Conservation (phyloP, 305 asterid genomes). For the Solanum chacoense region DNA sequence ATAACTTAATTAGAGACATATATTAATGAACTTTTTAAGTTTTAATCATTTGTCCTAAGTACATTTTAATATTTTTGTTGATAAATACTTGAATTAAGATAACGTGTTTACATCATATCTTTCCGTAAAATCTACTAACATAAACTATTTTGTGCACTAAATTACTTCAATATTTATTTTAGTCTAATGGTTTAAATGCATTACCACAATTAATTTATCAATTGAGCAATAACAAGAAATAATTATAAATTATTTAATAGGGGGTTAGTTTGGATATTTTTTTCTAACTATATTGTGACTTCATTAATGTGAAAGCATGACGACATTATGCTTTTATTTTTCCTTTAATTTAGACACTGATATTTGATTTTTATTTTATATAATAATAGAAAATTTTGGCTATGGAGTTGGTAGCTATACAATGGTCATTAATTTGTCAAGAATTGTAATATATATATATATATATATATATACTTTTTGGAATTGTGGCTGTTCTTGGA, state of each 20-base stretch:
- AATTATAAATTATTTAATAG: neutral
- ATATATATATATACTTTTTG: neutral
- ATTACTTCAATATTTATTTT: neutral
- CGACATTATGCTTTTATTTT: neutral
- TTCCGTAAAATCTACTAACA: neutral
- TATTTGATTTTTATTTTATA: neutral
- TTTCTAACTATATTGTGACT: neutral
- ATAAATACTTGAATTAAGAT: no score
- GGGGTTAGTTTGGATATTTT: neutral
- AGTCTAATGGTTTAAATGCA: neutral
- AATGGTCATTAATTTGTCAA: neutral
- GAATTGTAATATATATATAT: neutral
- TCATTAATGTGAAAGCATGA: neutral
- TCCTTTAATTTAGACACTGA: neutral
- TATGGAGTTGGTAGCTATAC: neutral
- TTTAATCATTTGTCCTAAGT: neutral
- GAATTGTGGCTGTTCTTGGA: neutral
- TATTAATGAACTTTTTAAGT: neutral
- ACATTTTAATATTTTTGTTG: no score
- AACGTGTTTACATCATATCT: no score
- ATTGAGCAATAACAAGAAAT: neutral
- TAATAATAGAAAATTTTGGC: neutral
- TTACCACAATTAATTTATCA: neutral
- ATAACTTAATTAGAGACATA: no score
- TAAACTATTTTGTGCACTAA: neutral